A percentile compares a stretch with the other conserved stretches of the same genome.
These are phyloP conservation scores for Spiraea crenata DNA, from an alignment of 331 rosid genomes.

Conservation along the genomic window DNA sequence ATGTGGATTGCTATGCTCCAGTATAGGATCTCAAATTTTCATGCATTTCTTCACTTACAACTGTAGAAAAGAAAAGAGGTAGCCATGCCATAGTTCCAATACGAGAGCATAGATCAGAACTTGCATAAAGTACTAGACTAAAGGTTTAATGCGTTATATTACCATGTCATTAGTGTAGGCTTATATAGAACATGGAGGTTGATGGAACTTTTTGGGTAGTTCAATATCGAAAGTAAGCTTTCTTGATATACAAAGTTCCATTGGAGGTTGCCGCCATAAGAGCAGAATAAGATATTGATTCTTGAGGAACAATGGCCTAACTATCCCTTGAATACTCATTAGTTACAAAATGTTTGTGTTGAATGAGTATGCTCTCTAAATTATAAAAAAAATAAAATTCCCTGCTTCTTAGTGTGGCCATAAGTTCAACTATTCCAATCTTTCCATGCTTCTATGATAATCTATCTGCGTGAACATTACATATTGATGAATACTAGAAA, in stretches of 20 bases:
- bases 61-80: neutral
- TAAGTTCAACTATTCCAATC: neutral
- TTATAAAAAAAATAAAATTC: neutral
- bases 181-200: neutral
- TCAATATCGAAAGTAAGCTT: neutral
- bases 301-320: neutral
- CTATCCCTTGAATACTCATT: neutral
- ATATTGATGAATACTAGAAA: neutral
- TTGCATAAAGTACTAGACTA: too few species aligned
- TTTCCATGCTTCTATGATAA: neutral
- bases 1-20: neutral
- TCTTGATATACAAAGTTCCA: neutral
- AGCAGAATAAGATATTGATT: neutral
- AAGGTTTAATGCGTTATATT: neutral
- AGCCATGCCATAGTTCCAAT: too few species aligned
- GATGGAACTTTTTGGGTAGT: constrained; percentile 1
- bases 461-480: neutral
- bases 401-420: neutral
- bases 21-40: neutral
- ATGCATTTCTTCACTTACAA: neutral
- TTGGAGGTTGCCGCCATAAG: neutral
- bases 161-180: neutral
- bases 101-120: too few species aligned
- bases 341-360: neutral
- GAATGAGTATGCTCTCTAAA: neutral